Conservation (phyloP, 768 basidiomycete genomes). For the Boletus tomentosulus region DNA sequence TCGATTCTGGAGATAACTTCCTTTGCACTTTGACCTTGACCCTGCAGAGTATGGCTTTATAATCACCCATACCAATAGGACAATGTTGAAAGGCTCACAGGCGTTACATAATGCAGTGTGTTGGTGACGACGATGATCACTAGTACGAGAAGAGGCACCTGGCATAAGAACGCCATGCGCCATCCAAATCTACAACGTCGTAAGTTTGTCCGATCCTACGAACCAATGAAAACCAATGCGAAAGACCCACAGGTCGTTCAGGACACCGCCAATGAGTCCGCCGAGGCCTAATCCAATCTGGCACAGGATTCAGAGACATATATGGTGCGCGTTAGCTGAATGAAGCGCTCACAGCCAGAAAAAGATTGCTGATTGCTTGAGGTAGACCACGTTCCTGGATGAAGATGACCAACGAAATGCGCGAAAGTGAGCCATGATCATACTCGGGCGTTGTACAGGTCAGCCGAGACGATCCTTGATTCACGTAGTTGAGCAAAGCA, state of each 20-base stretch:
- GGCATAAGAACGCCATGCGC: conserved; percentile 73
- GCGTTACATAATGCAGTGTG: conserved; percentile 60
- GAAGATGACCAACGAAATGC: no score
- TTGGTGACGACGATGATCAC: conserved; percentile 46
- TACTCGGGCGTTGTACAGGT: conserved; percentile 20
- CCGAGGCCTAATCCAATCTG: conserved; percentile 24
- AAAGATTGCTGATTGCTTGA: conserved; percentile 43
- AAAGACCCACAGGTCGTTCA: conserved; percentile 19
- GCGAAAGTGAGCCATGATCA: no score
- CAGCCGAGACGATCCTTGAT: conserved; percentile 20
- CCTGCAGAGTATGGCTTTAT: conserved; percentile 36
- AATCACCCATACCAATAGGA: neutral
- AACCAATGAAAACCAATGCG: neutral
- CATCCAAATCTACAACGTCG: conserved; percentile 54
- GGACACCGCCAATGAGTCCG: conserved; percentile 19
- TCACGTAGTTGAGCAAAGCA: no score
- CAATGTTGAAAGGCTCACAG: conserved; percentile 37
- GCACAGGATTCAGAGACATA: no score
- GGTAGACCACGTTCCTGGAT: conserved; percentile 13
- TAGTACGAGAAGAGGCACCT: conserved; percentile 60
- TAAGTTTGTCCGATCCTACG: neutral
- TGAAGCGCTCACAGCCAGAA: conserved; percentile 7
- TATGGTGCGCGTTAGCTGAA: no score
- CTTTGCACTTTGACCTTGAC: conserved; percentile 55
- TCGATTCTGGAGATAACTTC: conserved; percentile 72